Conservation (phyloP, 805 yeast genomes). For the Wickerhamomyces xylosicus region DNA sequence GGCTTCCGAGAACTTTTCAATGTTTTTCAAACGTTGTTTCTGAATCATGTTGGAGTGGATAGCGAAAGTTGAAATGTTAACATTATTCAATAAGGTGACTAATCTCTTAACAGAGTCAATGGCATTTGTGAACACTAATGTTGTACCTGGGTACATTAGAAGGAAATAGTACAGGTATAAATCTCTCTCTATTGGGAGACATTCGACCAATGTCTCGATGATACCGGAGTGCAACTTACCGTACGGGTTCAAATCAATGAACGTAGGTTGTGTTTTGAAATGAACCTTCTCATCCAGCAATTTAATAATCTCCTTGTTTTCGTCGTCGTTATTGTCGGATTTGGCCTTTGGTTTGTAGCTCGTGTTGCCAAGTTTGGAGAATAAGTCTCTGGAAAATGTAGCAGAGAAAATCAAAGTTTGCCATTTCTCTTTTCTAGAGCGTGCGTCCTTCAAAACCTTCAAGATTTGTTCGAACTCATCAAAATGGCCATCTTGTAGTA, state of each 20-base stretch:
- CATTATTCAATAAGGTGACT: conserved; percentile 60
- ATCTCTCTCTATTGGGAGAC: conserved; percentile 86
- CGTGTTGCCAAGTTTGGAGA: conserved; percentile 55
- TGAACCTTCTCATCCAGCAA: conserved; percentile 60
- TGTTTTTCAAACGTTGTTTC: conserved; percentile 76
- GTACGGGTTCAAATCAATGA: conserved; percentile 81
- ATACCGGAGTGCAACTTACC: conserved; percentile 66
- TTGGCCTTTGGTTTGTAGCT: conserved; percentile 20
- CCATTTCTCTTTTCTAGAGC: conserved; percentile 39
- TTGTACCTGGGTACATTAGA: conserved; percentile 77
- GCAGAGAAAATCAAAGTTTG: conserved; percentile 95
- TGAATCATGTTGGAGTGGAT: conserved; percentile 94
- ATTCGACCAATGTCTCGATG: conserved; percentile 82
- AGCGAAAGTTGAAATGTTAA: conserved; percentile 60
- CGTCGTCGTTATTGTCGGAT: conserved; percentile 21
- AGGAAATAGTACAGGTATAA: conserved; percentile 81
- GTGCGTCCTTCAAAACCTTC: conserved; percentile 44
- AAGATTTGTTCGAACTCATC: conserved; percentile 81
- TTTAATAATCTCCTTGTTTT: conserved; percentile 49
- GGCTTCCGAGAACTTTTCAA: conserved; percentile 67
- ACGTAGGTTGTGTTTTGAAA: conserved; percentile 60
- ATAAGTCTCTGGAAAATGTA: conserved; percentile 76
- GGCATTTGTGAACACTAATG: conserved; percentile 89
- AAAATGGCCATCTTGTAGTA: conserved; percentile 92
- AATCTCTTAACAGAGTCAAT: conserved; percentile 88